phyloP scores from a whole-genome alignment of 768 basidiomycete genomes.

The Serendipita sp. region DNA sequence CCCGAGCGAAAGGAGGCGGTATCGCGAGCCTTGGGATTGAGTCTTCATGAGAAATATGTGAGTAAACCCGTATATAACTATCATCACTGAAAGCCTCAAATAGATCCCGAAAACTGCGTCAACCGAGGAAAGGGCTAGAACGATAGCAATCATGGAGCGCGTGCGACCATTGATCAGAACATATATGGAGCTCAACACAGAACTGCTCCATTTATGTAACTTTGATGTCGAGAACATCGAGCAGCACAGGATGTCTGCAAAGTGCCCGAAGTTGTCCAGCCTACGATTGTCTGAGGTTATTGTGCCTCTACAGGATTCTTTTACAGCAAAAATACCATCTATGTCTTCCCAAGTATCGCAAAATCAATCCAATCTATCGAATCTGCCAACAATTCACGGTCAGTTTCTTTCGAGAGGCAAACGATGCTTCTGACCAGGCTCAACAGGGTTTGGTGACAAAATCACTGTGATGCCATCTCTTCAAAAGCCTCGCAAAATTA shows the following conservation, averaged over 20 bases:
- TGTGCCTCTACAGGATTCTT: conserved; percentile 82
- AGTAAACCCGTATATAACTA: not conserved
- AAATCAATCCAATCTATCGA: conserved; percentile 60
- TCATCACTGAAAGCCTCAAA: not conserved
- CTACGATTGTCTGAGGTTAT: conserved; percentile 56
- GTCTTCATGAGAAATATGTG: not conserved
- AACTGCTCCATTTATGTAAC: conserved; percentile 54
- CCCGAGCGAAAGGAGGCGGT: conserved; percentile 35
- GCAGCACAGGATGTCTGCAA: conserved; percentile 22
- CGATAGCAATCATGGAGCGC: not conserved
- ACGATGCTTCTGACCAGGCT: not conserved
- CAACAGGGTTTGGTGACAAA: conserved; percentile 60
- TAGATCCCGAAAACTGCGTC: not conserved
- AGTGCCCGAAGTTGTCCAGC: conserved; percentile 29
- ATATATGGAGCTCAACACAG: conserved; percentile 22
- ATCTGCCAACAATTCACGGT: conserved; percentile 67
- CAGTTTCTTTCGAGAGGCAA: not conserved
- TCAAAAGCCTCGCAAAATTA: conserved; percentile 81
- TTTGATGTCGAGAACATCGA: conserved; percentile 25
- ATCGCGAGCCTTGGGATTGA: not conserved
- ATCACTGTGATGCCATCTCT: conserved; percentile 85
- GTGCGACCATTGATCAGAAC: not conserved
- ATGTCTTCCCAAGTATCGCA: conserved; percentile 45
- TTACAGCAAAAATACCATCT: conserved; percentile 79
- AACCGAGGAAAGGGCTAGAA: not conserved